Conservation (phyloP, 192 early-diverging fungal species). For the Ramicandelaber brevisporus region DNA sequence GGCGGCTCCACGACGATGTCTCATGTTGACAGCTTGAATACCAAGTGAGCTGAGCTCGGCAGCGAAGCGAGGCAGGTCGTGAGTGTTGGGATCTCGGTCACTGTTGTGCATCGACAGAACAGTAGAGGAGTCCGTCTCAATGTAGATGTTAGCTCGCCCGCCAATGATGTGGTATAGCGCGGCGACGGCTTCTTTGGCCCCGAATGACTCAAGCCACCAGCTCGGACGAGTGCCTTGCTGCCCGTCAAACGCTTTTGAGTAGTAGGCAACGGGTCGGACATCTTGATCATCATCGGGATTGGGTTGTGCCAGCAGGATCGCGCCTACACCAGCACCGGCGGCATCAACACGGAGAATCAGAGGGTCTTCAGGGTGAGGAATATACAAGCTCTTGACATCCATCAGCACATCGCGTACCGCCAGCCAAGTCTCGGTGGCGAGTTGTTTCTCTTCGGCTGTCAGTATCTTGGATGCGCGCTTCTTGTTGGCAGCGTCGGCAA, state of each 20-base stretch:
- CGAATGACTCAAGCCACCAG: constrained; percentile 5
- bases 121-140: constrained; percentile 7
- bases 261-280: constrained; percentile 6
- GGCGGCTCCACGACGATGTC: too few species aligned
- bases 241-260: constrained; percentile 4
- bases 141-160: constrained; percentile 4
- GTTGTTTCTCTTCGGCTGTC: too few species aligned
- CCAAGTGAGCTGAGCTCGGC: neutral
- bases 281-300: constrained; percentile 1
- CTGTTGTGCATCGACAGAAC: constrained; percentile 3
- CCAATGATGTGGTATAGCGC: constrained; percentile 8
- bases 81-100: constrained; percentile 1
- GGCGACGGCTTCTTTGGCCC: constrained; percentile 3
- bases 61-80: neutral
- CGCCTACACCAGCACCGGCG: constrained; percentile 3
- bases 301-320: constrained; percentile 6
- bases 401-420: constrained; percentile 2
- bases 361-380: constrained; percentile 5
- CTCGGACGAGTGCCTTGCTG: constrained; percentile 3
- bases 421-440: constrained; percentile 2
- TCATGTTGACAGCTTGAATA: constrained; percentile 1
- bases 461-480: too few species aligned
- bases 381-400: constrained; percentile 1
- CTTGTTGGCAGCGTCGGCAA: too few species aligned
- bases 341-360: constrained; percentile 5